phyloP scores from a whole-genome alignment of 768 basidiomycete species.

The Gyrodon lividus region DNA sequence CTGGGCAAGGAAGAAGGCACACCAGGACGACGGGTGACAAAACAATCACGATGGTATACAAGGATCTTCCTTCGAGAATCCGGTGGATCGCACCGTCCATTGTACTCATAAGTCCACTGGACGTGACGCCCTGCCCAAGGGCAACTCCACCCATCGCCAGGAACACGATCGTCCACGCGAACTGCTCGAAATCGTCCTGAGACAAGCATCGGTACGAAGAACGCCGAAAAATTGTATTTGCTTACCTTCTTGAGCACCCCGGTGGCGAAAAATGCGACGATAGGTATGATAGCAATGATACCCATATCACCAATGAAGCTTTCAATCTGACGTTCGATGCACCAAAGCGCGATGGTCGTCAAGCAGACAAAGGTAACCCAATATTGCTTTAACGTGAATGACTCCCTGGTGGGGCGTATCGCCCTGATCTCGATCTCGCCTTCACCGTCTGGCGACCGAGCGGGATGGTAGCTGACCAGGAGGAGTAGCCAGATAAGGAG shows the following conservation, averaged over 20 bases:
- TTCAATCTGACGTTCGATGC: slow-evolving; percentile 78
- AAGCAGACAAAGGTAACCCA: slow-evolving; percentile 86
- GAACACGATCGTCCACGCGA: slow-evolving; percentile 93
- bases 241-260: slow-evolving; percentile 90
- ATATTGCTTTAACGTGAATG: slow-evolving; percentile 81
- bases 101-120: slow-evolving; percentile 82
- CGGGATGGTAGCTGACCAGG: slow-evolving; percentile 76
- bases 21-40: slow-evolving; percentile 72
- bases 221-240: neutral
- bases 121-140: slow-evolving; percentile 87
- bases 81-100: slow-evolving; percentile 63
- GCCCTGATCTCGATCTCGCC: slow-evolving; percentile 80
- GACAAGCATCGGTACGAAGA: slow-evolving; percentile 1
- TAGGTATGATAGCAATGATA: slow-evolving; percentile 89
- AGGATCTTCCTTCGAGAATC: slow-evolving; percentile 57
- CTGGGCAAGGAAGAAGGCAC: slow-evolving; percentile 19
- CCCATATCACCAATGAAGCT: slow-evolving; percentile 91
- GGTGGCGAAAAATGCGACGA: slow-evolving; percentile 91
- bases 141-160: slow-evolving; percentile 98
- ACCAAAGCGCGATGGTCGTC: slow-evolving; percentile 87
- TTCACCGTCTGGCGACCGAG: slow-evolving; percentile 67
- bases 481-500: slow-evolving; percentile 91
- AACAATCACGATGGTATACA: slow-evolving; percentile 71
- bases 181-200: slow-evolving; percentile 93
- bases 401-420: slow-evolving; percentile 80